Evolutionary conservation across 495 filamentous ascomycete genomes (phyloP), one percentile per base, ranked within the genome.

Genomic region (Daldinia loculata): DNA sequence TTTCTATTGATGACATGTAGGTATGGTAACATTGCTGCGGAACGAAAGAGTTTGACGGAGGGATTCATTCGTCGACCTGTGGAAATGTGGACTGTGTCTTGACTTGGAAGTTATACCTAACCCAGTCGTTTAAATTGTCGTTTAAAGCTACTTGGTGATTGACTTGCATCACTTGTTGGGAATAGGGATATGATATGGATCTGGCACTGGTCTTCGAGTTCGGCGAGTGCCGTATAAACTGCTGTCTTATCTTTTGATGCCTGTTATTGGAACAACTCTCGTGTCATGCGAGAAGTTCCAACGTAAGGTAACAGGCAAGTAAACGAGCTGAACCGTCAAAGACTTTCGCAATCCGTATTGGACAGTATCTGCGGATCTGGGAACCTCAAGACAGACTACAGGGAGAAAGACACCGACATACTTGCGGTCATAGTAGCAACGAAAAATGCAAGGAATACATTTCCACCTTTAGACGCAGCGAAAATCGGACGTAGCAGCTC

Each of bases 11-110:
- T 61, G 56, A 61, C 39, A 56, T 73, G 70, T 73, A 73, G 66
- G 70, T 69, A 73, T 73, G 70, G 70, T 73, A 58, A 56, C 70
- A 73, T 69, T 66, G 66, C 56, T 22, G 61, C 61, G 57, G 63
- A 62, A 58, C 26, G 51, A 58, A 69, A 73, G 66, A 64, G 41
- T 58, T 63, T 59, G 57, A 62, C 61, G 52, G 66, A 66, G 59
- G 70, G 70, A 73, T 69, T 73, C 45, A 58, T 69, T 69, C 45
- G 61, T 69, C 48, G 66, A 58, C 56, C 39, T 69, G 52, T 69
- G 52, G 14, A 29, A 59, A 66, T 66, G 56, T 61, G 29, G 63
- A 66, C 57, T 32, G 51, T 62, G 52, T 56, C 27, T 57, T 58
- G 39, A 43, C 34, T 36, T 36, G 34, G 12, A 36, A 36, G 34